Conservation (phyloP, 345 rosid species). For the Salix caprea region DNA sequence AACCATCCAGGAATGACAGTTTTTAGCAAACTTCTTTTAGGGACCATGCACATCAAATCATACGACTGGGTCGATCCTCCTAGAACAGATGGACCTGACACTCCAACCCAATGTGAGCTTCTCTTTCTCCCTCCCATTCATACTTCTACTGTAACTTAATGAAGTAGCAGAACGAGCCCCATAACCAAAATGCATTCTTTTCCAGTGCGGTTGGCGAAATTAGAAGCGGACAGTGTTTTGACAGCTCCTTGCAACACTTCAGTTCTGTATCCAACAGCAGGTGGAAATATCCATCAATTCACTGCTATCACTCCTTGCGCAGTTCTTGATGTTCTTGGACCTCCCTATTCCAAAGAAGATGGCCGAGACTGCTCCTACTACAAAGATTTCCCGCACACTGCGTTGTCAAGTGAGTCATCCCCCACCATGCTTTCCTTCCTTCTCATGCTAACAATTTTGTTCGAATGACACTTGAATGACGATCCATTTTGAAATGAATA, state of each 20-base stretch:
- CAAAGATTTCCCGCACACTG: constrained; percentile 34
- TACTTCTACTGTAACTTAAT: background rate
- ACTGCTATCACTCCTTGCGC: constrained; percentile 63
- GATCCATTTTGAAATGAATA: background rate
- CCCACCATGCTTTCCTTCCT: background rate
- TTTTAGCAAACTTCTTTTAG: constrained; percentile 56
- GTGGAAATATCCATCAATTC: constrained; percentile 71
- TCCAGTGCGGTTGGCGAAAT: constrained; percentile 50
- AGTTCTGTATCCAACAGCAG: constrained; percentile 63
- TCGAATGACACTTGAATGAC: background rate
- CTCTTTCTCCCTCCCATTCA: background rate
- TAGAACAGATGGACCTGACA: constrained; percentile 1
- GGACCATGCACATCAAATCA: constrained; percentile 66
- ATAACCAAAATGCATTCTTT: constrained; percentile 2
- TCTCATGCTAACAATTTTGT: background rate
- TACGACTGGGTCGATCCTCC: constrained; percentile 52
- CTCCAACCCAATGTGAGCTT: constrained; percentile 33
- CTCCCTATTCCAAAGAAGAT: constrained; percentile 58
- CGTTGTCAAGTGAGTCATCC: constrained; percentile 36
- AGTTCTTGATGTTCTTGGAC: constrained; percentile 64
- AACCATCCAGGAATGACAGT: constrained; percentile 82
- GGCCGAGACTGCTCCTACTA: constrained; percentile 63
- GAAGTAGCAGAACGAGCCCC: background rate
- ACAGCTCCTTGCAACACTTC: constrained; percentile 60
- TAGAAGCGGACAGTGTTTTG: constrained; percentile 29